A percentile compares a stretch with the other conserved stretches of the same genome.
Conservation (phyloP, 1,139 yeast species). For the Geotrichum candidum region DNA sequence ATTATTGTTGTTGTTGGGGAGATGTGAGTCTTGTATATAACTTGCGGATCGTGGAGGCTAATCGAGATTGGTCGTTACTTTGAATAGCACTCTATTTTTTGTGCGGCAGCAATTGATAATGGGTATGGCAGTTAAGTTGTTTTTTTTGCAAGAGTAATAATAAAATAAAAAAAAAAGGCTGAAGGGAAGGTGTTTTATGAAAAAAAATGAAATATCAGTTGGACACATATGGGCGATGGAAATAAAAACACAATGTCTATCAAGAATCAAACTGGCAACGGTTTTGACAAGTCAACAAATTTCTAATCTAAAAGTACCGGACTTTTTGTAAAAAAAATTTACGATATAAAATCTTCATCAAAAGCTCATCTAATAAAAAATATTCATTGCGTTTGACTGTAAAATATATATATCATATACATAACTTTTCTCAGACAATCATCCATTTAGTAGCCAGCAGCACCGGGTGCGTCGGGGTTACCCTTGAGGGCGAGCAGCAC, state of each 20-base stretch:
- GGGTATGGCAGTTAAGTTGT: not conserved
- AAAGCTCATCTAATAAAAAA: not conserved
- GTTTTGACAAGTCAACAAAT: not conserved
- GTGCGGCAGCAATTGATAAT: no score
- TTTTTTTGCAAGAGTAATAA: no score
- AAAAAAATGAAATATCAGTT: not conserved
- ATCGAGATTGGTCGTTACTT: no score
- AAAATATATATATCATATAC: not conserved
- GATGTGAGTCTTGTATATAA: no score
- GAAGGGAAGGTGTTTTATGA: not conserved
- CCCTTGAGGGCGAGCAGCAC: constrained; percentile 60
- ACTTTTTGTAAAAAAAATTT: not conserved
- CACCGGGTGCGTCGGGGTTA: constrained; percentile 70
- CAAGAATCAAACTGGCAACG: not conserved
- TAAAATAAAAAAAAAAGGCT: not conserved
- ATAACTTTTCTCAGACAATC: not conserved
- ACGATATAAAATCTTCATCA: not conserved
- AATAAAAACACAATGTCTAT: not conserved
- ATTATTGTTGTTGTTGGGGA: not conserved
- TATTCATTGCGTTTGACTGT: not conserved
- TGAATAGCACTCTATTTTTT: no score
- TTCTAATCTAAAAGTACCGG: not conserved
- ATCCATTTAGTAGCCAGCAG: constrained; percentile 44
- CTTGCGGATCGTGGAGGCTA: not conserved
- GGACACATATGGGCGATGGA: not conserved